A percentile compares a stretch with the other conserved stretches of the same genome.
phyloP scores from a whole-genome alignment of 768 basidiomycete genomes.

The Leccinum aurantiacum region DNA sequence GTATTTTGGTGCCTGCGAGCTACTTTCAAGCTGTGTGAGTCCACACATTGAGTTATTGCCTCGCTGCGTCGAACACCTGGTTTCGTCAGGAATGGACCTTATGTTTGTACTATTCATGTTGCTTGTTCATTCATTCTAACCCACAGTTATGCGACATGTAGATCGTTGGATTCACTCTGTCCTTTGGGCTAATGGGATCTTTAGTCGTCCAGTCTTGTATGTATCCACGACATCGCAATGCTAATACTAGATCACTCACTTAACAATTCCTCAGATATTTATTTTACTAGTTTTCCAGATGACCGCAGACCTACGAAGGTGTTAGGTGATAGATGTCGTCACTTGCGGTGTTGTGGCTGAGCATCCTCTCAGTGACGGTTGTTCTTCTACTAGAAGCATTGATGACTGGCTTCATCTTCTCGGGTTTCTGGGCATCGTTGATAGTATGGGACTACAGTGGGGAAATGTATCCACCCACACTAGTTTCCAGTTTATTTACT shows the following conservation, averaged over 20 bases:
- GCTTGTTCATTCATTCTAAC: not conserved
- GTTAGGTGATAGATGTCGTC: conserved; percentile 8
- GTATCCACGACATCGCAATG: not conserved
- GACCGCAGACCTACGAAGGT: conserved; percentile 14
- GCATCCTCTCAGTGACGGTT: too few relatives aligned
- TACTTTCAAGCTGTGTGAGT: too few relatives aligned
- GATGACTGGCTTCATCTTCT: too few relatives aligned
- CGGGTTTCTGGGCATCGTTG: too few relatives aligned
- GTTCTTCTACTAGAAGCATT: too few relatives aligned
- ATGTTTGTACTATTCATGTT: not conserved
- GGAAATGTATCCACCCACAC: too few relatives aligned
- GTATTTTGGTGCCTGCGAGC: too few relatives aligned
- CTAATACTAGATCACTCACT: not conserved
- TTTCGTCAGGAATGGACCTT: too few relatives aligned
- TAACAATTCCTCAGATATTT: conserved; percentile 14
- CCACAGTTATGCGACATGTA: not conserved
- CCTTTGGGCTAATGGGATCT: conserved; percentile 17
- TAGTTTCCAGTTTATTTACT: too few relatives aligned
- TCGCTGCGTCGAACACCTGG: too few relatives aligned
- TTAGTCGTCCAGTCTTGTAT: conserved; percentile 18
- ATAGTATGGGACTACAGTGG: too few relatives aligned
- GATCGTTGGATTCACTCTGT: conserved; percentile 18
- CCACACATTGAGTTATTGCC: too few relatives aligned
- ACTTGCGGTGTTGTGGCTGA: not conserved
- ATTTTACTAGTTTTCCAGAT: conserved; percentile 19